These are phyloP conservation scores for Candida maris DNA, from an alignment of 805 yeast species.

Conservation along the genomic window DNA sequence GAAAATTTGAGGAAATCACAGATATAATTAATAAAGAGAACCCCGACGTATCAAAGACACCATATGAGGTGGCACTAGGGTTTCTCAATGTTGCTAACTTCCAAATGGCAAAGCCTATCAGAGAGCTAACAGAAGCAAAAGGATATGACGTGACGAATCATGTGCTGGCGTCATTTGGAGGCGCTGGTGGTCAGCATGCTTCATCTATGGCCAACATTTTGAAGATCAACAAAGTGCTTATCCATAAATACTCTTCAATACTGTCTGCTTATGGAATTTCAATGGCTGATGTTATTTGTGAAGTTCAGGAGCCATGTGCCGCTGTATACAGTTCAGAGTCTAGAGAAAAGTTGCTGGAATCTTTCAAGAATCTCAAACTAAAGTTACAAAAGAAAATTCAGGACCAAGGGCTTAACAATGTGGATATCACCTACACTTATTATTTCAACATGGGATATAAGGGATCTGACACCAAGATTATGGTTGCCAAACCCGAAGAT, in stretches of 20 bases:
- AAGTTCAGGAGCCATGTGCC: constrained; percentile 28
- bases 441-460: constrained; percentile 70
- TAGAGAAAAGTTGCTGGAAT: constrained; percentile 6
- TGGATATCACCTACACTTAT: constrained; percentile 23
- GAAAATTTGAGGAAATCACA: constrained; percentile 52
- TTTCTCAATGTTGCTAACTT: constrained; percentile 78
- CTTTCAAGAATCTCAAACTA: constrained; percentile 16
- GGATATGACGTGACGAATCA: constrained; percentile 64
- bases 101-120: constrained; percentile 79
- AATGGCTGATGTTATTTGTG: constrained; percentile 42
- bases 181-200: constrained; percentile 89
- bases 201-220: constrained; percentile 64
- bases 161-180: constrained; percentile 74
- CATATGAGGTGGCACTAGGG: constrained; percentile 71
- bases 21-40: constrained; percentile 43
- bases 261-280: constrained; percentile 56
- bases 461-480: constrained; percentile 75
- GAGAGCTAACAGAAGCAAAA: constrained; percentile 74
- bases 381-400: constrained; percentile 24
- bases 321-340: constrained; percentile 13
- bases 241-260: constrained; percentile 61
- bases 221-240: constrained; percentile 60
- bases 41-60: constrained; percentile 37
- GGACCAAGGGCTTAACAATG: constrained; percentile 9
- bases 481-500: constrained; percentile 24